These are phyloP conservation scores for Dendrobium nobile DNA, from an alignment of 106 monocot species.

Conservation along the genomic window DNA sequence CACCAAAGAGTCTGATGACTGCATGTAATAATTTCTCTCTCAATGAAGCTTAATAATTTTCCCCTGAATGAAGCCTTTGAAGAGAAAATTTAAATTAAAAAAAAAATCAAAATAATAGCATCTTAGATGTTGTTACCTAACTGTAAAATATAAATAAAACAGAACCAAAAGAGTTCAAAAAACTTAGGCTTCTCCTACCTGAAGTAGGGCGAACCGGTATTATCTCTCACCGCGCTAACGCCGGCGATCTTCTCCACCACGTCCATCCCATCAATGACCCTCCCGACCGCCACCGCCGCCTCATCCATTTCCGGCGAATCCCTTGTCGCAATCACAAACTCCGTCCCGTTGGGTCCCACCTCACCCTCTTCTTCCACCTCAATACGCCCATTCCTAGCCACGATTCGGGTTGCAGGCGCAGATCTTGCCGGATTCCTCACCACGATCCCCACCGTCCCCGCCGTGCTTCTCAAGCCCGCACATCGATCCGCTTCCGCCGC, in stretches of 20 bases:
- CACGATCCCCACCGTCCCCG: conserved; percentile 37
- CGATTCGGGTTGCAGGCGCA: conserved; percentile 32
- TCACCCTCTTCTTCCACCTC: conserved; percentile 47
- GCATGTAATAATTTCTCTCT: no score
- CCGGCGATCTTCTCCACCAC: conserved; percentile 40
- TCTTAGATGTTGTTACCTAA: no score
- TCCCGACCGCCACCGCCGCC: conserved; percentile 36
- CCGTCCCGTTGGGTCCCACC: conserved; percentile 47
- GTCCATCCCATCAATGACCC: conserved; percentile 45
- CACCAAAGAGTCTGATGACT: no score
- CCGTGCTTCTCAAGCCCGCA: conserved; percentile 25
- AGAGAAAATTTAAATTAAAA: no score
- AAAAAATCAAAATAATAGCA: no score
- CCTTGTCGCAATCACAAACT: conserved; percentile 44
- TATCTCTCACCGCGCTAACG: conserved; percentile 48
- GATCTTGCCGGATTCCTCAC: conserved; percentile 41
- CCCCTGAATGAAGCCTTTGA: no score
- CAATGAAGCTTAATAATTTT: no score
- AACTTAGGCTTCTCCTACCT: conserved; percentile 16
- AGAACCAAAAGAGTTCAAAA: neutral
- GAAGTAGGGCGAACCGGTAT: conserved; percentile 59
- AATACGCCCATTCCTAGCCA: conserved; percentile 45
- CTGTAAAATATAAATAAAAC: neutral
- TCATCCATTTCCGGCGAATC: conserved; percentile 47
- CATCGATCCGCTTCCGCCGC: conserved; percentile 10